Evolutionary conservation across 1,284 basidiomycete species (phyloP).

Genomic region (Apiotrichum montevideense): DNA sequence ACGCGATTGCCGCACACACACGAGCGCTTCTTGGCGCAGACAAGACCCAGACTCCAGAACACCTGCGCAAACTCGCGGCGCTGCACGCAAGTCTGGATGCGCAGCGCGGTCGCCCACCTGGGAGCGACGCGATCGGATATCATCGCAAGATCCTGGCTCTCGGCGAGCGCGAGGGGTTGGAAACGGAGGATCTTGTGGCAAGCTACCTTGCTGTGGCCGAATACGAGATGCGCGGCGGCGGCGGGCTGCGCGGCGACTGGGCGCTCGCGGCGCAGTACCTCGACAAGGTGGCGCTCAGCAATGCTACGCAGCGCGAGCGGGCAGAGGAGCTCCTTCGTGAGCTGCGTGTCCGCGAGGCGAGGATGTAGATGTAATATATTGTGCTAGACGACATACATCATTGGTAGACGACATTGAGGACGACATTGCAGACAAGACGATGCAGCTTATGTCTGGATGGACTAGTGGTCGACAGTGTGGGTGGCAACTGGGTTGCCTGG

Average conservation of each 20-base stretch:
- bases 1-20: constrained; percentile 82
- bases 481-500: too few species aligned
- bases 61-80: constrained; percentile 65
- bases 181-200: constrained; percentile 65
- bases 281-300: constrained; percentile 62
- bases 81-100: constrained; percentile 51
- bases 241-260: constrained; percentile 29
- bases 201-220: constrained; percentile 76
- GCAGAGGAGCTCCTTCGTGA: constrained; percentile 35
- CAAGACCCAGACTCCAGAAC: constrained; percentile 65
- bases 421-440: too few species aligned
- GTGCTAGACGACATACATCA: too few species aligned
- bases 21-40: constrained; percentile 81
- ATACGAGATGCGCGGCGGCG: constrained; percentile 57
- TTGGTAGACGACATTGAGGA: too few species aligned
- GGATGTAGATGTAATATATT: background rate
- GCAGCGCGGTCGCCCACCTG: background rate
- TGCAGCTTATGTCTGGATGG: too few species aligned
- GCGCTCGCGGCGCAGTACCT: constrained; percentile 52
- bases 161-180: constrained; percentile 57
- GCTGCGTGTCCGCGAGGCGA: constrained; percentile 33
- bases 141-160: constrained; percentile 59
- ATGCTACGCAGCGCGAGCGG: constrained; percentile 37
- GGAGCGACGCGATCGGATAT: constrained; percentile 22
- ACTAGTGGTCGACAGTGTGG: too few species aligned